Evolutionary conservation across 352 stramenopile genomes (phyloP).

Genomic region (Pythium folliculosum): DNA sequence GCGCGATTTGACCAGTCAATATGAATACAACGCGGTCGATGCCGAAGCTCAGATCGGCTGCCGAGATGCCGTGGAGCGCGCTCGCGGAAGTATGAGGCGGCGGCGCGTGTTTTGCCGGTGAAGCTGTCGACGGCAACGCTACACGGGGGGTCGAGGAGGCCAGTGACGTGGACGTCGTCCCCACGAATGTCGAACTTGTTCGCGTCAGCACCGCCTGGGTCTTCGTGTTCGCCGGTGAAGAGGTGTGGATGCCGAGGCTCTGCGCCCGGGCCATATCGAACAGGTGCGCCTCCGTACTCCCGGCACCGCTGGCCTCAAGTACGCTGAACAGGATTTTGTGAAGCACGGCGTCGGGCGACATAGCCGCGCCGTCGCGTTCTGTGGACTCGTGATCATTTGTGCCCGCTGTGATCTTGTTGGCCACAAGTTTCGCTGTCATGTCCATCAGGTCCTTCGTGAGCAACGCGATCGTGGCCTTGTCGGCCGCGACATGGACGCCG

Average conservation of each 20-base stretch:
- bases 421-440: conserved; percentile 29
- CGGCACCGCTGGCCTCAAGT: conserved; percentile 38
- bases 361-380: background rate
- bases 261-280: conserved; percentile 26
- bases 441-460: conserved; percentile 64
- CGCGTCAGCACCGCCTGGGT: background rate
- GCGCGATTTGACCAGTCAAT: conserved; percentile 14
- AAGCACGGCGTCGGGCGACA: conserved; percentile 24
- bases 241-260: background rate
- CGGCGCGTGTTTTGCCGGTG: background rate
- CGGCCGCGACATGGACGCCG: conserved; percentile 59
- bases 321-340: conserved; percentile 27
- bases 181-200: background rate
- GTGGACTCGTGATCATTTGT: background rate
- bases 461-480: conserved; percentile 66
- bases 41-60: conserved; percentile 20
- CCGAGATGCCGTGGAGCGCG: background rate
- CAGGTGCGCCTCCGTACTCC: conserved; percentile 34
- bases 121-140: background rate
- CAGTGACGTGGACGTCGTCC: background rate
- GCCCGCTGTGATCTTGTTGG: background rate
- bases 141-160: background rate
- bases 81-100: background rate
- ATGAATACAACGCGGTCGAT: conserved; percentile 12
- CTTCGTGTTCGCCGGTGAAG: background rate